These are phyloP conservation scores for Steccherinum ochraceum DNA, from an alignment of 768 basidiomycete genomes.

Conservation along the genomic window DNA sequence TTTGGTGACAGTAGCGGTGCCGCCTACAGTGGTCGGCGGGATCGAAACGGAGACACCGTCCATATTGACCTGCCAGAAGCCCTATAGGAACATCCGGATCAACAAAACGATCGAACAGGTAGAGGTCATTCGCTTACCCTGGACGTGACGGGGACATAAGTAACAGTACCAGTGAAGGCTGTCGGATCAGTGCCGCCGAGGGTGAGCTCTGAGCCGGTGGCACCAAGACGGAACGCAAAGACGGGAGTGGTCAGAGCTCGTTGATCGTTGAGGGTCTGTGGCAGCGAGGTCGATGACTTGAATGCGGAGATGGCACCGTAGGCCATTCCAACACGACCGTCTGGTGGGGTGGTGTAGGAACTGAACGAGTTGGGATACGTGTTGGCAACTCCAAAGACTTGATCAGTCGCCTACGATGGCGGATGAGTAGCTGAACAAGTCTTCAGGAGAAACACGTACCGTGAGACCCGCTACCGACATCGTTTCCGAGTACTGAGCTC, in stretches of 20 bases:
- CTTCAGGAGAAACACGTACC: slow-evolving; percentile 16
- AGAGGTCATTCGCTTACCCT: slow-evolving; percentile 10
- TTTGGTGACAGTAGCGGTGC: slow-evolving; percentile 19
- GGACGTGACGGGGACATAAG: slow-evolving; percentile 24
- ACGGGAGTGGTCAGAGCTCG: slow-evolving; percentile 17
- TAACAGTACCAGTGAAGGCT: slow-evolving; percentile 31
- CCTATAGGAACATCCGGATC: slow-evolving; percentile 8
- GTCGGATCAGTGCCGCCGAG: slow-evolving; percentile 34
- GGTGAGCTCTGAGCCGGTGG: slow-evolving; percentile 25
- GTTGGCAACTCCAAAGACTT: slow-evolving; percentile 16
- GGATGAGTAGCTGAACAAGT: not conserved
- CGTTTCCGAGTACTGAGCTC: slow-evolving; percentile 36
- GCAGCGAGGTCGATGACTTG: slow-evolving; percentile 22
- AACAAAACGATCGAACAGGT: not conserved
- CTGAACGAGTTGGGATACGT: slow-evolving; percentile 18
- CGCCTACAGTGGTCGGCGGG: not conserved
- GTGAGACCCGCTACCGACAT: slow-evolving; percentile 37
- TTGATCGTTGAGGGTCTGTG: slow-evolving; percentile 22
- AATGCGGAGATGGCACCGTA: slow-evolving; percentile 22
- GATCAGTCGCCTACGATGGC: slow-evolving; percentile 9
- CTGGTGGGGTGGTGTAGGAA: slow-evolving; percentile 9
- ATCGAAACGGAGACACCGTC: too few relatives aligned
- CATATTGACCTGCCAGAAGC: slow-evolving; percentile 33
- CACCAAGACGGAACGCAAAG: slow-evolving; percentile 33
- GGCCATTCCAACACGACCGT: slow-evolving; percentile 26